Evolutionary conservation across 768 basidiomycete species (phyloP), one percentile per base, ranked within the genome.

Genomic region (Phaffia australis): DNA sequence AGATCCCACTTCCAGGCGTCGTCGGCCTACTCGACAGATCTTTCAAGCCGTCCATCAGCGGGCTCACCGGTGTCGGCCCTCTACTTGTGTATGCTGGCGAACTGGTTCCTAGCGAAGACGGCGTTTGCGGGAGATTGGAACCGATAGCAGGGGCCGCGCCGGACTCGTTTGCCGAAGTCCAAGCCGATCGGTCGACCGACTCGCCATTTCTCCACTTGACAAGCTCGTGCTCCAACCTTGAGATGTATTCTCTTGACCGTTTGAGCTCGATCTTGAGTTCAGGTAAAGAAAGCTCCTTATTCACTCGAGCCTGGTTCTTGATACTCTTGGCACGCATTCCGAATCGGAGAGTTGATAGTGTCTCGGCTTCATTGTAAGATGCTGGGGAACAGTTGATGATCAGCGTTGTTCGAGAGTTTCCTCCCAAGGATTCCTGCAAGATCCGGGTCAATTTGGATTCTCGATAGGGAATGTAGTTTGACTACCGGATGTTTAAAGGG

Each of bases 281-380:
- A 58, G 92, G 80, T 1, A 95, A 94, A 2, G 94, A 63, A 60
- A 99, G 83, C 77, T 99, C 95, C 62, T 92, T 91, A 76, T 99
- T 99, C 79, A 99, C 89, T 56, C 95, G 88, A 69, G 95, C 95
- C 69, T 88, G 89, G 78, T 99, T 99, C 88, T 98, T 98, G 84
- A 99, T 99, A n/a, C 89, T 89, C 78, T 99, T 99, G n/a, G 95
- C 94, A 70, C 95, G 89, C 75, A 98, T 98, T 81, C 95, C 95
- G 76, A 99, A 99, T 29, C 95, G 87, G n/a, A 99, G 83, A 3
- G 95, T 99, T 2, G 87, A 88, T 46, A 99, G 81, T 0, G 95
- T 99, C 77, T 99, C 95, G 2, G 89, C 81, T 76, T 98, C 95
- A 74, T 99, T 99, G 79, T 92, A 99, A 0, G 89, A 85, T 1